Conservation (phyloP, 73 alveolate species). For the Uronychia setigera region DNA sequence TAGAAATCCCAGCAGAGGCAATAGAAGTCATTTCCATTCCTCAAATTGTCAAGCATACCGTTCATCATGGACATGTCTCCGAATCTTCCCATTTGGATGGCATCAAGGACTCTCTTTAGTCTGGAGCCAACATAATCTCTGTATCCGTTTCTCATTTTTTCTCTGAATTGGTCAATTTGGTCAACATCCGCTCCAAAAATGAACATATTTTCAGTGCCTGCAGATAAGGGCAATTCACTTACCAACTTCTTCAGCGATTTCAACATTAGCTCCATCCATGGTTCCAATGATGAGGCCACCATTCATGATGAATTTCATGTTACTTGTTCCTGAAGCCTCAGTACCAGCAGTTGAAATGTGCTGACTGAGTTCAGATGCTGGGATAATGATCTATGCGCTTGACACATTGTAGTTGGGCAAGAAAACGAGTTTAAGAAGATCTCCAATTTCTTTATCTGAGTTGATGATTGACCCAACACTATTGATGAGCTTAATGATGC, state of each 20-base stretch:
- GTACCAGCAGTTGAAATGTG: slow-evolving; percentile 99
- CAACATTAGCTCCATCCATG: slow-evolving; percentile 99
- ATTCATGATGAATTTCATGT: slow-evolving; percentile 97
- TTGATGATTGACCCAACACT: slow-evolving; percentile 88
- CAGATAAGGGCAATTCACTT: slow-evolving; percentile 5
- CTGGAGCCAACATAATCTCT: slow-evolving; percentile 77
- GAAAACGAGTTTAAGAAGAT: slow-evolving; percentile 88
- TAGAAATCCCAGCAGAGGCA: slow-evolving; percentile 71
- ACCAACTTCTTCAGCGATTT: slow-evolving; percentile 98
- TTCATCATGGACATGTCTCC: slow-evolving; percentile 79
- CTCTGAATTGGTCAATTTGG: slow-evolving; percentile 75
- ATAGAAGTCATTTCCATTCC: slow-evolving; percentile 77
- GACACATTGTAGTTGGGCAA: slow-evolving; percentile 97
- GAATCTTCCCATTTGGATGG: slow-evolving; percentile 77
- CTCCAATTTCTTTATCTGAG: slow-evolving; percentile 92
- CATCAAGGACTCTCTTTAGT: slow-evolving; percentile 78
- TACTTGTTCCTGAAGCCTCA: slow-evolving; percentile 95
- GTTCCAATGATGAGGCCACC: slow-evolving; percentile 98
- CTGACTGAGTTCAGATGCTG: slow-evolving; percentile 97
- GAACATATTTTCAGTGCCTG: slow-evolving; percentile 74
- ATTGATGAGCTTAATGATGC: slow-evolving; percentile 95
- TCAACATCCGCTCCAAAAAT: slow-evolving; percentile 92
- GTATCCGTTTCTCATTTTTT: slow-evolving; percentile 56
- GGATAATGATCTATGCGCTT: slow-evolving; percentile 96
- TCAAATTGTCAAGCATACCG: slow-evolving; percentile 63